Evolutionary conservation across 495 filamentous ascomycete genomes (phyloP).

Genomic region (Hypoxylon lienhwacheense): DNA sequence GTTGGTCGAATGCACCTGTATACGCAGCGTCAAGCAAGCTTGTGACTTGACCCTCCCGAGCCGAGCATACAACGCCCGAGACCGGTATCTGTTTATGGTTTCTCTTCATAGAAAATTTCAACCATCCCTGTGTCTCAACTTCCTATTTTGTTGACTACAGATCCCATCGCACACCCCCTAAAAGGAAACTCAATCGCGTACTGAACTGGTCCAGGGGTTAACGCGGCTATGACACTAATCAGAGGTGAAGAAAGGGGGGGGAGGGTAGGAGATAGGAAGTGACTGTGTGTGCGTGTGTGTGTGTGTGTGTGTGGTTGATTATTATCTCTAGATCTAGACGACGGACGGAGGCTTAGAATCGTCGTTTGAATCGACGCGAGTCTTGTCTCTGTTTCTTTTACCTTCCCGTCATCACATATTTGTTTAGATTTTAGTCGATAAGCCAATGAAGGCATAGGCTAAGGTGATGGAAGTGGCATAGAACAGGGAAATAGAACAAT

Average conservation of each 20-base stretch:
- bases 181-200: background rate
- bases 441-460: background rate
- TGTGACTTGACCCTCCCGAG: conserved; percentile 9
- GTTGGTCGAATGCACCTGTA: conserved; percentile 18
- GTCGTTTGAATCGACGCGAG: background rate
- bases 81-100: conserved; percentile 12
- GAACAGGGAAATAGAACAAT: conserved; percentile 1
- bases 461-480: background rate
- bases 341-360: background rate
- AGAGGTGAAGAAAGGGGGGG: background rate
- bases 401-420: conserved; percentile 12
- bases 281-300: too few relatives aligned
- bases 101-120: background rate
- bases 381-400: conserved; percentile 14
- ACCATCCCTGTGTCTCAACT: conserved; percentile 16
- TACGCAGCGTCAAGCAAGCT: conserved; percentile 5
- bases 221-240: background rate
- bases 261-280: too few relatives aligned
- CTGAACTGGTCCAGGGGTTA: background rate
- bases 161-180: conserved; percentile 8
- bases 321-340: background rate
- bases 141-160: conserved; percentile 1
- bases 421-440: conserved; percentile 2
- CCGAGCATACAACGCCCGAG: conserved; percentile 1
- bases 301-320: too few relatives aligned